Evolutionary conservation across 805 yeast genomes (phyloP), one percentile per base, ranked within the genome.

Genomic region (Metschnikowia kofuensis): DNA sequence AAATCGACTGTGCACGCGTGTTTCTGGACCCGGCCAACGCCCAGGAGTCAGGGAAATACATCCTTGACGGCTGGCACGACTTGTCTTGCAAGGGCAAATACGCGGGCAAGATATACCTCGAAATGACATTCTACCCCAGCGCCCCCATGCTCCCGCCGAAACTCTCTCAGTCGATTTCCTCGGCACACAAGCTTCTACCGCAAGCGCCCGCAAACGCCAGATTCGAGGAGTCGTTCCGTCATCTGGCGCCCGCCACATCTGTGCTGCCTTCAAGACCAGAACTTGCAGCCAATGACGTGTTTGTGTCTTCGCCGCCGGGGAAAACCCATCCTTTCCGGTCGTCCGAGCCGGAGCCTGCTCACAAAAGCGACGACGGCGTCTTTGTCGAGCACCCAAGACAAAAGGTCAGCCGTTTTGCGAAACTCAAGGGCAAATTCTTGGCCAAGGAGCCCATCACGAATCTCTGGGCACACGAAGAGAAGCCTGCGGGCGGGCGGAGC

Each of bases 91-190:
- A 83, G 40, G 84, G 82, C 16, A 81, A 83, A 57, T 82, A 85
- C 47, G 96, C 97, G 1, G 99, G 99, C 1, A 87, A 82, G 65
- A 81, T 94, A 1, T 92, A 83, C 65, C 69, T 94, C 47, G 98
- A 94, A 60, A 84, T 94, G 86, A 89, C 97, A 0, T 94, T 89
- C 62, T 89, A 88, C 62, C 94, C 96, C 2, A 57, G 66, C 42
- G 75, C 73, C 4, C 78, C 78, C 1, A 58, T 73, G 6, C 54
- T 70, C 26, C 78, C 78, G 3, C 75, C 77, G 8, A 74, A 73
- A 47, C 40, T 68, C 9, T 40, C 53, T 9, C 44, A 12, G 27
- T 45, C 41, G 32, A 31, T 4, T 21, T 21, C 34, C 14, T 15
- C 42, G 2, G 32, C 44, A 13, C 34, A 16, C 27, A 40, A 38